A percentile compares a stretch with the other conserved stretches of the same genome.
phyloP scores from a whole-genome alignment of 148 eudicot species.

The Limonium bicolor region DNA sequence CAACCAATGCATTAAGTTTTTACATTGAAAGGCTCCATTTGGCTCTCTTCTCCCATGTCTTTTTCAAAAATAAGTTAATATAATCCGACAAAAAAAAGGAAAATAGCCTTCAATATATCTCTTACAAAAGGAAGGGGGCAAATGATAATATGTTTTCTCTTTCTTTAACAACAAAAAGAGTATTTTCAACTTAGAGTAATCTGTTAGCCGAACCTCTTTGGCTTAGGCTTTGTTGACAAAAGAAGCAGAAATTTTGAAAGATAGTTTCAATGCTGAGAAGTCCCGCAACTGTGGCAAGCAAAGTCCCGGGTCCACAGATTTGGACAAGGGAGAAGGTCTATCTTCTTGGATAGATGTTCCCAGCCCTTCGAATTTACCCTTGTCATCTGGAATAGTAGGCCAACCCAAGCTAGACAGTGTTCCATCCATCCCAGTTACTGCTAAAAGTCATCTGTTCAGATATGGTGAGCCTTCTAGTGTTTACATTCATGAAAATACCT shows the following conservation, averaged over 20 bases:
- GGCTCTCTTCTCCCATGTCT: too few species aligned
- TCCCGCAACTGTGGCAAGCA: conserved; percentile 24
- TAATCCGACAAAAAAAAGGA: too few species aligned
- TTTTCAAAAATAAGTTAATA: too few species aligned
- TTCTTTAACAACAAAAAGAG: too few species aligned
- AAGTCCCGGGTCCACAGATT: conserved; percentile 29
- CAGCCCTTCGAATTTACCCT: conserved; percentile 23
- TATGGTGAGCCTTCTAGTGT: conserved; percentile 19
- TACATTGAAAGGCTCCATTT: too few species aligned
- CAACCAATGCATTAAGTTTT: too few species aligned
- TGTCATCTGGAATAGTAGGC: conserved; percentile 23
- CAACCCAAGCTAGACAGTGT: conserved; percentile 36
- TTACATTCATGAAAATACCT: not conserved
- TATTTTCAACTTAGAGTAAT: too few species aligned
- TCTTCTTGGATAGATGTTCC: conserved; percentile 34
- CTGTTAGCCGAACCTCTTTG: too few species aligned
- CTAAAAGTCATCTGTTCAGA: conserved; percentile 49
- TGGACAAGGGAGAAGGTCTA: conserved; percentile 16
- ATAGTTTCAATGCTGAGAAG: conserved; percentile 36
- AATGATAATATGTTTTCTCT: too few species aligned
- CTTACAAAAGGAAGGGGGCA: too few species aligned
- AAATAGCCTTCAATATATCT: too few species aligned
- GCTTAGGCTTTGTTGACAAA: conserved; percentile 48
- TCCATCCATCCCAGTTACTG: conserved; percentile 26
- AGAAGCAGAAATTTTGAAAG: conserved; percentile 62